A percentile compares a stretch with the other conserved stretches of the same genome.
phyloP scores from a whole-genome alignment of 352 stramenopile genomes.

The Pythium sp. region DNA sequence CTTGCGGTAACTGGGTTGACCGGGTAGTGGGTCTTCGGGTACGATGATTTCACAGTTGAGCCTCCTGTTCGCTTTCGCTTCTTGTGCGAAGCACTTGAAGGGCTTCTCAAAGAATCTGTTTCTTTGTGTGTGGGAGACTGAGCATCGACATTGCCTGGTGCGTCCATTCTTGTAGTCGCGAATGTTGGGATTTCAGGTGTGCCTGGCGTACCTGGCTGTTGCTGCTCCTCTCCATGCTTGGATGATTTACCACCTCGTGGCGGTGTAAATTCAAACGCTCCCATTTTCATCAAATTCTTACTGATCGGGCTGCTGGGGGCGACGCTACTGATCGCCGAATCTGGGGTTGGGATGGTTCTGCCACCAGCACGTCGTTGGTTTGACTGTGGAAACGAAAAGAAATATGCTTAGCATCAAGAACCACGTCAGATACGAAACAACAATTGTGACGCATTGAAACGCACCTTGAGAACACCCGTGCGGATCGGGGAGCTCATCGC shows the following conservation, averaged over 20 bases:
- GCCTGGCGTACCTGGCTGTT: conserved; percentile 30
- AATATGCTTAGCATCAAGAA: not conserved
- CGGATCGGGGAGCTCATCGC: conserved; percentile 52
- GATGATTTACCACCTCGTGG: conserved; percentile 30
- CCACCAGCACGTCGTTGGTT: conserved; percentile 15
- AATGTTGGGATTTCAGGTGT: conserved; percentile 58
- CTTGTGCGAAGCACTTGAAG: conserved; percentile 25
- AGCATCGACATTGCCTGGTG: conserved; percentile 23
- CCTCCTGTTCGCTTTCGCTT: conserved; percentile 48
- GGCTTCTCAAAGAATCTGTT: conserved; percentile 13
- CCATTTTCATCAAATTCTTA: conserved; percentile 81
- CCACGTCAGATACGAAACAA: conserved; percentile 3
- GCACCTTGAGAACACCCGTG: conserved; percentile 49
- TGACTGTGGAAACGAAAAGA: conserved; percentile 7
- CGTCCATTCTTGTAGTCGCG: conserved; percentile 35
- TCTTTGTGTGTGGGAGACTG: conserved; percentile 8
- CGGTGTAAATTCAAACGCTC: conserved; percentile 74
- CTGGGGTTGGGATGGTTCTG: conserved; percentile 40
- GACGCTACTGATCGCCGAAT: conserved; percentile 76
- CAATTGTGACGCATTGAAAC: not conserved
- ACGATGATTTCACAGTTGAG: conserved; percentile 25
- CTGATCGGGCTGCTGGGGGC: conserved; percentile 60
- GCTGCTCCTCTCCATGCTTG: conserved; percentile 24
- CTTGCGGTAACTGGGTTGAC: conserved; percentile 21
- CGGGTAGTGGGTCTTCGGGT: conserved; percentile 52